A percentile compares a stretch with the other conserved stretches of the same genome.
Evolutionary conservation across 129 eudicot genomes (phyloP).

Genomic region (Oenanthe sinensis): DNA sequence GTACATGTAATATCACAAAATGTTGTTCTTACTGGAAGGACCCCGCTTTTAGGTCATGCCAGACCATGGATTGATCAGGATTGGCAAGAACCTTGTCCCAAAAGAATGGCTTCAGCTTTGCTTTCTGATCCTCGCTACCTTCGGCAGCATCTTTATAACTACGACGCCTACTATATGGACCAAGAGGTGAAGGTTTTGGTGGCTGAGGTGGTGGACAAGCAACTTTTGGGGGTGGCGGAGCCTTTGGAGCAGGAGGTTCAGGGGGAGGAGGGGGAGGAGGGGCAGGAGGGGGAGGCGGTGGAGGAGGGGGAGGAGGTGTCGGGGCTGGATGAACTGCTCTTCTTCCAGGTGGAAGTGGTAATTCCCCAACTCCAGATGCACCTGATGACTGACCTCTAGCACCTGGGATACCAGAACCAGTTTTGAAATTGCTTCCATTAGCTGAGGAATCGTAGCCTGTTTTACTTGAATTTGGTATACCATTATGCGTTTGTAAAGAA

Average conservation of each 20-base stretch:
- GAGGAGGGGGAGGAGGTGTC: constrained; percentile 46
- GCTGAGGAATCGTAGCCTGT: constrained; percentile 16
- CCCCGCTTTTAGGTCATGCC: constrained; percentile 75
- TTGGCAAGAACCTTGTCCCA: constrained; percentile 84
- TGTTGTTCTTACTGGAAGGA: constrained; percentile 65
- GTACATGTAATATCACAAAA: not conserved
- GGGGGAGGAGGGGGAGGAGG: constrained; percentile 43
- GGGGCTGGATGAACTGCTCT: constrained; percentile 31
- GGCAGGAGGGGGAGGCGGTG: constrained; percentile 36
- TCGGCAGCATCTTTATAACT: constrained; percentile 17
- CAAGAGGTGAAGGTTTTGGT: constrained; percentile 39
- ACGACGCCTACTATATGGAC: constrained; percentile 25
- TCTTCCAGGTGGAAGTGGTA: constrained; percentile 78
- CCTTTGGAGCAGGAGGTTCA: constrained; percentile 45
- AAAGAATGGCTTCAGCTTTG: constrained; percentile 67
- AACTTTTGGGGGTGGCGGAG: constrained; percentile 57
- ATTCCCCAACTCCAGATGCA: constrained; percentile 16
- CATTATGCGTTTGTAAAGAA: constrained; percentile 23
- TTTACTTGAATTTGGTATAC: constrained; percentile 19
- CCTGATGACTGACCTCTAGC: constrained; percentile 2
- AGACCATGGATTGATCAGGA: constrained; percentile 77
- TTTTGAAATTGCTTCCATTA: constrained; percentile 11
- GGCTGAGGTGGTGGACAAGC: constrained; percentile 63
- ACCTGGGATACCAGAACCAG: not conserved
- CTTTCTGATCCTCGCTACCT: constrained; percentile 28